Conservation (phyloP, 2,329 filamentous ascomycete species). For the Monilinia fructicola region DNA sequence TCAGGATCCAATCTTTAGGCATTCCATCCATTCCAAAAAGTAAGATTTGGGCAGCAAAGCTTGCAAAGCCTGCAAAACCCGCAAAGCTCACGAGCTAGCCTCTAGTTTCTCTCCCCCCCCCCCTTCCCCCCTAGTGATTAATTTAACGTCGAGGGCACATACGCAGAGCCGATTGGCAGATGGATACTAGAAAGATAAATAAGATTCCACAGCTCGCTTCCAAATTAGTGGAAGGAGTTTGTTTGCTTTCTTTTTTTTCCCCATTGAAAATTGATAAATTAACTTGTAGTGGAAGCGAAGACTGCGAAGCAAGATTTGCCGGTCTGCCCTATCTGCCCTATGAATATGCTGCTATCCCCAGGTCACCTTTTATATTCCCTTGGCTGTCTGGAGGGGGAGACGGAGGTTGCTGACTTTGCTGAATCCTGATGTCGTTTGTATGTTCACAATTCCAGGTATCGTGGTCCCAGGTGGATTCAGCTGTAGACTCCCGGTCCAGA, state of each 20-base stretch:
- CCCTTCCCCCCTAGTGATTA: neutral
- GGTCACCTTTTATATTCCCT: too few relatives aligned
- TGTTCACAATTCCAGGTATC: too few relatives aligned
- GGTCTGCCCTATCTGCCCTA: too few relatives aligned
- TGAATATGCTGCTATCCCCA: too few relatives aligned
- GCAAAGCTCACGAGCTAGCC: neutral
- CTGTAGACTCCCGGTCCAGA: neutral
- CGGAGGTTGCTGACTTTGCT: too few relatives aligned
- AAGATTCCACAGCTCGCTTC: neutral
- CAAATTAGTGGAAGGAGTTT: neutral
- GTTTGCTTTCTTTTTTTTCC: neutral
- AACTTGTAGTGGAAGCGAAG: too few relatives aligned
- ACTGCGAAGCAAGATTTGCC: too few relatives aligned
- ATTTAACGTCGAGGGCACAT: too few relatives aligned
- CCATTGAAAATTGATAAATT: too few relatives aligned
- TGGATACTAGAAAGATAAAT: neutral
- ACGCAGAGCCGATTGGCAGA: neutral
- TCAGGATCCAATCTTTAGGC: neutral
- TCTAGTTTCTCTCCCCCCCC: neutral
- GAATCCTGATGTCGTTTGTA: too few relatives aligned
- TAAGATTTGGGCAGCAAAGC: slow-evolving; percentile 2
- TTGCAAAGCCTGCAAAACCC: neutral
- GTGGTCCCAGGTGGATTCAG: neutral
- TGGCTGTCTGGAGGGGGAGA: too few relatives aligned
- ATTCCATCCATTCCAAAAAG: neutral